Evolutionary conservation across 371 early-diverging fungal species (phyloP).

Genomic region (Entomophthora muscae): DNA sequence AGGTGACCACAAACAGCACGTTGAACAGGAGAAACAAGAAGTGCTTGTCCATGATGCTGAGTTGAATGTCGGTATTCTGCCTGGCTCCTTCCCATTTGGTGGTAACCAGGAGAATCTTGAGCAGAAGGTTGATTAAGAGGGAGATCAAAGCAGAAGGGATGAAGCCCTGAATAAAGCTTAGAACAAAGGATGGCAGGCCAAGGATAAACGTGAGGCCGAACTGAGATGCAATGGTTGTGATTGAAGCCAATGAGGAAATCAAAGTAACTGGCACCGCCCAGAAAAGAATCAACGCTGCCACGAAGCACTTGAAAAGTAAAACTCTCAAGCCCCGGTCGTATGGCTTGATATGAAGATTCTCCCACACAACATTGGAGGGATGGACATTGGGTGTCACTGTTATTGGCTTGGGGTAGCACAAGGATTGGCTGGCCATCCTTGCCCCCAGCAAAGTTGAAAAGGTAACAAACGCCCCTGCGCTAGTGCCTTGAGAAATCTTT

Average conservation of each 20-base stretch:
- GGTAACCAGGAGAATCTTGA: background rate
- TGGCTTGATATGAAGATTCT: background rate
- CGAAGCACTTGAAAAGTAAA: background rate
- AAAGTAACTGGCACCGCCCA: background rate
- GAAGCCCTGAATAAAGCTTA: background rate
- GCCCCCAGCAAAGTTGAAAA: too few species aligned
- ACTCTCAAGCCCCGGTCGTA: background rate
- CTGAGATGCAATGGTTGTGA: background rate
- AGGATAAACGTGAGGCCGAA: background rate
- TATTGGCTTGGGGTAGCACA: background rate
- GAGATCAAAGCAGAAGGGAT: background rate
- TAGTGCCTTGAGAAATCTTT: too few species aligned
- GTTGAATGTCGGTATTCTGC: background rate
- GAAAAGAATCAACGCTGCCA: background rate
- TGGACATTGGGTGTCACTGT: background rate
- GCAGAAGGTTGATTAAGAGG: background rate
- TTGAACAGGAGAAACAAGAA: background rate
- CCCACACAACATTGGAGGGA: background rate
- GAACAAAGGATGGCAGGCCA: background rate
- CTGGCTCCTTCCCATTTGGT: conserved; percentile 1
- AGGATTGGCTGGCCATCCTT: background rate
- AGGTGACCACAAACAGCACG: conserved; percentile 3
- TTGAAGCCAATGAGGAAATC: background rate
- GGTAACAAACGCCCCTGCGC: too few species aligned
- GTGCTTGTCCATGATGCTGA: background rate